phyloP scores from a whole-genome alignment of 371 early-diverging fungal genomes.

The Apophysomyces sp. region DNA sequence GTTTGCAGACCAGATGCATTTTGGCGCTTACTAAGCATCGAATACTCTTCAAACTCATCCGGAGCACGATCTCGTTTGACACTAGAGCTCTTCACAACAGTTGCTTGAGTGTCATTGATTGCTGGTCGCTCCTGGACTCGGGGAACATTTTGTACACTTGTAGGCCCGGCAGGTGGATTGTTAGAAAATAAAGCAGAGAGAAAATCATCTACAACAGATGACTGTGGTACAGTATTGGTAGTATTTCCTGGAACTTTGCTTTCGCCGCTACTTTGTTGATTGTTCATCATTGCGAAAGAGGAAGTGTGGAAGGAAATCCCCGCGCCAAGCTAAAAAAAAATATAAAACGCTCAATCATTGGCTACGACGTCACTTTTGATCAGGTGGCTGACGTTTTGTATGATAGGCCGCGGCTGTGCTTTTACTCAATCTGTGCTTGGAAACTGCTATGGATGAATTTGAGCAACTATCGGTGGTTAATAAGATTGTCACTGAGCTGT shows the following conservation, averaged over 20 bases:
- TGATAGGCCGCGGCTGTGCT: too few relatives aligned
- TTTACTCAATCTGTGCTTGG: neutral
- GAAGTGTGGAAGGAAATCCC: neutral
- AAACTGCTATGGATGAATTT: slow-evolving; percentile 58
- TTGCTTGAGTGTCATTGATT: slow-evolving; percentile 64
- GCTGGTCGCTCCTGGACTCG: slow-evolving; percentile 59
- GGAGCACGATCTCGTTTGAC: slow-evolving; percentile 17
- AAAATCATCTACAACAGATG: slow-evolving; percentile 49
- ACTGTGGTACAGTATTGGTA: slow-evolving; percentile 12
- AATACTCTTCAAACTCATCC: slow-evolving; percentile 55
- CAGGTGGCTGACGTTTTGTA: too few relatives aligned
- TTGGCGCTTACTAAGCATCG: slow-evolving; percentile 38
- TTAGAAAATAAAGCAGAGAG: slow-evolving; percentile 48
- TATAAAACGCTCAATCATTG: too few relatives aligned
- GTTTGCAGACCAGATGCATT: slow-evolving; percentile 4
- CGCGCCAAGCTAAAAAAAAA: too few relatives aligned
- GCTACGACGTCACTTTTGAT: too few relatives aligned
- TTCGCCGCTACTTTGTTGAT: slow-evolving; percentile 3
- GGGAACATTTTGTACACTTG: neutral
- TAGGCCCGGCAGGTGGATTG: slow-evolving; percentile 30
- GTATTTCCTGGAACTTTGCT: slow-evolving; percentile 7
- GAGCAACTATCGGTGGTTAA: slow-evolving; percentile 87
- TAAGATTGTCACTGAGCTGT: slow-evolving; percentile 87
- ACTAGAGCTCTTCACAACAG: slow-evolving; percentile 7
- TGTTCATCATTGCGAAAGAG: neutral